phyloP scores from a whole-genome alignment of 2,329 filamentous ascomycete genomes.

The Neophaeococcomyces aloes region DNA sequence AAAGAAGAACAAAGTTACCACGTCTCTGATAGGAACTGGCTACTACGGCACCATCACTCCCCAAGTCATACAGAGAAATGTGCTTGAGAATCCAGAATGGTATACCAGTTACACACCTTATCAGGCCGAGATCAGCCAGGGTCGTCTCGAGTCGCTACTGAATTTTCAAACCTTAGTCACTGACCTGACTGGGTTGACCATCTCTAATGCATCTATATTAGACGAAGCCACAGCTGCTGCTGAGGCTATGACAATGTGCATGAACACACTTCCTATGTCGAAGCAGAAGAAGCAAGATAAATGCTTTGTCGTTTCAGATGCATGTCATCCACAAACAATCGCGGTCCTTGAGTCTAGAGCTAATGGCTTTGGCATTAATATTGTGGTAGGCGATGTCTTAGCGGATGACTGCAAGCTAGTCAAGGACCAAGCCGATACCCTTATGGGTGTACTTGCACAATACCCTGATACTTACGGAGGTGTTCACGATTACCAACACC shows the following conservation, averaged over 20 bases:
- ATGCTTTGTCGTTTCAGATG: conserved; percentile 71
- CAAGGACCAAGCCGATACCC: conserved; percentile 63
- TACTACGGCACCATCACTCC: conserved; percentile 84
- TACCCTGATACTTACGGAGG: conserved; percentile 85
- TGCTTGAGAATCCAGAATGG: conserved; percentile 89
- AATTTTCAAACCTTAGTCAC: conserved; percentile 93
- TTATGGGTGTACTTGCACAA: conserved; percentile 86
- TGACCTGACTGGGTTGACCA: conserved; percentile 75
- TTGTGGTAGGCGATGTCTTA: conserved; percentile 63
- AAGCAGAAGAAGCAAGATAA: conserved; percentile 66
- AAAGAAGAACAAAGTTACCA: conserved; percentile 50
- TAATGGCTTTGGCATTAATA: conserved; percentile 78
- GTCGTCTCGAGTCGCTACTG: conserved; percentile 77
- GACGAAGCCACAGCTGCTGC: conserved; percentile 88
- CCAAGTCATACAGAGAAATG: conserved; percentile 82
- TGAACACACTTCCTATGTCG: conserved; percentile 61
- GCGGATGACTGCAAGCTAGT: conserved; percentile 54
- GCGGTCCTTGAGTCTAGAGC: conserved; percentile 75
- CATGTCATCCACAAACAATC: conserved; percentile 76
- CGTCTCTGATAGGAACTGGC: conserved; percentile 71
- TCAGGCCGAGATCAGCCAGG: conserved; percentile 94
- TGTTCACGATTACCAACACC: conserved; percentile 59
- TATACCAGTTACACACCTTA: conserved; percentile 98
- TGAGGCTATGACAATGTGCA: conserved; percentile 88
- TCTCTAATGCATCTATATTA: conserved; percentile 81